Percentiles rank a stretch among this genome's conserved stretches.
Evolutionary conservation across 108 stramenopile species (phyloP).

Genomic region (Parietichytrium sp.): DNA sequence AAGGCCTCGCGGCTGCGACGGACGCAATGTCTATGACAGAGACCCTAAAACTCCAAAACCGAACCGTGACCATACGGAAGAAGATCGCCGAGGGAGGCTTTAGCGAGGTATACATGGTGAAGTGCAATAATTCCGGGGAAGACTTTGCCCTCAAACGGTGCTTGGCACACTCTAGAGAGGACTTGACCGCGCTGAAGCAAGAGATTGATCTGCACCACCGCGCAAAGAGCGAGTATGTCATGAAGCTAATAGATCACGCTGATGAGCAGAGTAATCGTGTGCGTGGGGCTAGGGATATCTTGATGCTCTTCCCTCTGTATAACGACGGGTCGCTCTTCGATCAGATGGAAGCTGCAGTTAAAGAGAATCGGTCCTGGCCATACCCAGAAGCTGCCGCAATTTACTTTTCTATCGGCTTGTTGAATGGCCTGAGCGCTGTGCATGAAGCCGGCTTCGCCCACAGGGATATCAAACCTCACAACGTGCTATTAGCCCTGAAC

Average conservation of each 20-base stretch:
- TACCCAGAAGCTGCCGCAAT: not conserved
- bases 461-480: slow-evolving; percentile 3
- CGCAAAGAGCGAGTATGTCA: not conserved
- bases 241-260: slow-evolving; percentile 1
- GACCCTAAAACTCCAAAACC: not conserved
- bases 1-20: slow-evolving; percentile 23
- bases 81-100: slow-evolving; percentile 37
- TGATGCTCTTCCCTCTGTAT: slow-evolving; percentile 17
- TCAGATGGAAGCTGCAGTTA: slow-evolving; percentile 8
- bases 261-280: not conserved
- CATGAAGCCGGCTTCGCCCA: slow-evolving; percentile 9
- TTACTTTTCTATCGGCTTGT: not conserved
- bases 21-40: not conserved
- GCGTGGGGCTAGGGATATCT: slow-evolving; percentile 6
- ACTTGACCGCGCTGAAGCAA: not conserved
- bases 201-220: not conserved
- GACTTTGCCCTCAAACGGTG: not conserved
- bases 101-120: not conserved
- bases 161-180: not conserved
- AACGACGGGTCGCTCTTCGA: not conserved
- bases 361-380: not conserved
- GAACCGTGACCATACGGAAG: not conserved
- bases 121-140: not conserved
- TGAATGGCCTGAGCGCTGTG: not conserved
- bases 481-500: not conserved